Evolutionary conservation across 2,329 filamentous ascomycete species (phyloP), one percentile per base, ranked within the genome.

Genomic region (Paramyrothecium roridum): DNA sequence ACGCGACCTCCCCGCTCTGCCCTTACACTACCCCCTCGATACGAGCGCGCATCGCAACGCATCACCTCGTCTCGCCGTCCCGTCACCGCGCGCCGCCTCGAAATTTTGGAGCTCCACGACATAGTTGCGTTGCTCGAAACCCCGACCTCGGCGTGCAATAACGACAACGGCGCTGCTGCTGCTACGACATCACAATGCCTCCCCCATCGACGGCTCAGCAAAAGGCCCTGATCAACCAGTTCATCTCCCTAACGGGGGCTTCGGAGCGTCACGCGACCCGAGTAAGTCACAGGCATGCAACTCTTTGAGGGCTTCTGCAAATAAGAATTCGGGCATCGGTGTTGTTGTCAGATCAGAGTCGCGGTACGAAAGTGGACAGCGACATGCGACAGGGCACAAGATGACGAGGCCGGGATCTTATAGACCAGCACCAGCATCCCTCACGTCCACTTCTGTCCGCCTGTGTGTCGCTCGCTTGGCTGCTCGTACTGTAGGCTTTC

Each of bases 221-320:
- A 61, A 77, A 73, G 68, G 64, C 68, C 45, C 56, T 76, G 61
- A 65, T 74, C 57, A 59, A 65, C 51, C 70, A 79, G 64, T 80
- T 81, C 59, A 64, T 74, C 51, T 59, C 67, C 51, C 62, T 76
- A 49, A 80, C 79, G 12, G 76, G 77, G 34, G 70, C 73, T 17
- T 66, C 68, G 17, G 78, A 79, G 52, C 73, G 75, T 57, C 70
- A 67, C 34, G 78, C 79, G 37, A 67, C 70, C 55, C 72, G 73
- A 67, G 79, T 81, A 73, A 61, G 76, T 74, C 3, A 22, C 23
- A 33, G 22, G 30, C 22, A 26, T 19, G 48, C 17, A 12, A 54
- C 26, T 10, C 26, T 10, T 30, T 30, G 26, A 30, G 10, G 26
- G 26, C 26, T 10, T 30, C 26, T 30, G 4, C 26, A 30, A 6